Conservation (phyloP, 2,329 filamentous ascomycete species). For the Arthrobotrys entomopaga region DNA sequence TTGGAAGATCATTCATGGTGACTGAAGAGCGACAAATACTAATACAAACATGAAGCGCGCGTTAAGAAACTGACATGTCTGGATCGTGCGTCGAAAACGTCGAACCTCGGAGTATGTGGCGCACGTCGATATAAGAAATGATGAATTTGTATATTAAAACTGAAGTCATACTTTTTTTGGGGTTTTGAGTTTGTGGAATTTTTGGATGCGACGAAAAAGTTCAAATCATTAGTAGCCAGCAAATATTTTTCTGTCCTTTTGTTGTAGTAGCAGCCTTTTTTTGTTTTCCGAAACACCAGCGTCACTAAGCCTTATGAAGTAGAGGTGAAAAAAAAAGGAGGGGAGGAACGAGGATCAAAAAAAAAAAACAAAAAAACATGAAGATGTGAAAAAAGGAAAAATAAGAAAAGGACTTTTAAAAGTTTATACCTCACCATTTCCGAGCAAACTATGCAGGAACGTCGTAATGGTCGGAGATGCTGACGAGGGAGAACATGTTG, state of each 20-base stretch:
- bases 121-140: slow-evolving; percentile 51
- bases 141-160: slow-evolving; percentile 54
- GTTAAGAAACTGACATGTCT: slow-evolving; percentile 49
- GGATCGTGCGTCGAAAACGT: slow-evolving; percentile 49
- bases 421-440: slow-evolving; percentile 55
- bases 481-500: slow-evolving; percentile 55
- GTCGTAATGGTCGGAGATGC: slow-evolving; percentile 52
- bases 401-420: slow-evolving; percentile 39
- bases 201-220: slow-evolving; percentile 45
- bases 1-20: slow-evolving; percentile 41
- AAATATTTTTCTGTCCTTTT: slow-evolving; percentile 38
- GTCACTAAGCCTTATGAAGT: slow-evolving; percentile 35
- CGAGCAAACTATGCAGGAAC: slow-evolving; percentile 38
- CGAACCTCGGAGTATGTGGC: slow-evolving; percentile 40
- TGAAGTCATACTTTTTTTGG: slow-evolving; percentile 45
- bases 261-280: slow-evolving; percentile 41
- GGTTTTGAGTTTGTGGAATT: slow-evolving; percentile 13
- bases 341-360: slow-evolving; percentile 11
- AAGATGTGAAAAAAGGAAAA: slow-evolving; percentile 23
- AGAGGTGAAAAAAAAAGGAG: slow-evolving; percentile 21
- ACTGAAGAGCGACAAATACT: slow-evolving; percentile 46
- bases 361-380: slow-evolving; percentile 21
- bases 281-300: slow-evolving; percentile 47
- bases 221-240: slow-evolving; percentile 55
- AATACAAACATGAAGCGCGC: slow-evolving; percentile 56